Conservation (phyloP, 306 rosid species). For the Cicer yamashitae region DNA sequence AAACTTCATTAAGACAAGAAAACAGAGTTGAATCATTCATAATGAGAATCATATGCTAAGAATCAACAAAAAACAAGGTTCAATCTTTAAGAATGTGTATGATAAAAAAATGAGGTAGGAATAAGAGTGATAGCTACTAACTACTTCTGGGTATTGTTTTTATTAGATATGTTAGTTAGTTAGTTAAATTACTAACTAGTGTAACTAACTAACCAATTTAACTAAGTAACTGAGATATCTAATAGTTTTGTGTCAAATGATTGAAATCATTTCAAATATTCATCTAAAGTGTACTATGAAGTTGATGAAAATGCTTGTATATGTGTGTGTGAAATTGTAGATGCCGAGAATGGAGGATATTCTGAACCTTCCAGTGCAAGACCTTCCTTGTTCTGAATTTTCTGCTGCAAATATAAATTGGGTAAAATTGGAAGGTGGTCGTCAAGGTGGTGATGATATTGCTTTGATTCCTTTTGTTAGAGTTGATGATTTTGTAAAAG, state of each 20-base stretch:
- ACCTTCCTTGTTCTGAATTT: constrained; percentile 64
- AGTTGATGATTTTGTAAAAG: constrained; percentile 80
- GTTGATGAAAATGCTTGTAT: not conserved
- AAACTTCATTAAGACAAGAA: no score
- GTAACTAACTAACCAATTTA: no score
- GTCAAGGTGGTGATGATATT: constrained; percentile 83
- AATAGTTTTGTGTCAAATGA: no score
- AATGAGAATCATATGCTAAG: no score
- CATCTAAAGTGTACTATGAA: not conserved
- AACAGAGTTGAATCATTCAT: no score
- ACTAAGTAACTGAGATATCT: no score
- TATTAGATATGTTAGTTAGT: no score
- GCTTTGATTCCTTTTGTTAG: constrained; percentile 76
- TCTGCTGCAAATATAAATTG: constrained; percentile 72
- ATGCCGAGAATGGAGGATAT: constrained; percentile 88
- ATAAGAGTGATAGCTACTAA: not conserved
- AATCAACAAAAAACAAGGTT: no score
- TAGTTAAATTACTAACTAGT: no score
- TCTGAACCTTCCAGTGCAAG: constrained; percentile 80
- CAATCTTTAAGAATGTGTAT: no score
- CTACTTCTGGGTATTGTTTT: not conserved
- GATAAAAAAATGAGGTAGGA: not conserved
- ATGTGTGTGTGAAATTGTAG: constrained; percentile 43
- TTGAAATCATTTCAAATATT: no score
- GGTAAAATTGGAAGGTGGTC: constrained; percentile 81